Conservation (phyloP, 2,329 filamentous ascomycete species). For the Aphanoascus verrucosus region DNA sequence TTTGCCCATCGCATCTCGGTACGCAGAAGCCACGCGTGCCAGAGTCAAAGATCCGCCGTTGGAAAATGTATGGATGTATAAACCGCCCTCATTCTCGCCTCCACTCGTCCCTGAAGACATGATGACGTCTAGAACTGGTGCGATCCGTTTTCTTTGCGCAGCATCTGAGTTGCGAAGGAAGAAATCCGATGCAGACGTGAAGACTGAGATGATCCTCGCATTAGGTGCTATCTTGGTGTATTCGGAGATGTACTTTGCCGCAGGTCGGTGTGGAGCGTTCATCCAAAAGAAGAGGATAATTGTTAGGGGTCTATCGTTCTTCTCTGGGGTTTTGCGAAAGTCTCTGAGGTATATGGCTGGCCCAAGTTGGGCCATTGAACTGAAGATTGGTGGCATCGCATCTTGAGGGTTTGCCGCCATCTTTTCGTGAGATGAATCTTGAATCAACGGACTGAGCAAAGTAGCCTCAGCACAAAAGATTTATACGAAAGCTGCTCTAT, state of each 20-base stretch:
- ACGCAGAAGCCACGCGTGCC: constrained; percentile 31
- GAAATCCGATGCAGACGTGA: constrained; percentile 28
- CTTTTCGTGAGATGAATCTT: neutral
- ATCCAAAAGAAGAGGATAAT: constrained; percentile 43
- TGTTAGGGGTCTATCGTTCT: constrained; percentile 18
- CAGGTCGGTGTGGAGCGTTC: constrained; percentile 34
- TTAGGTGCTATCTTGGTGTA: constrained; percentile 37
- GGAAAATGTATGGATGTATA: constrained; percentile 41
- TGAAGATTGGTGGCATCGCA: neutral
- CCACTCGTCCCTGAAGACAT: constrained; percentile 18
- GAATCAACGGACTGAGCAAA: too few species aligned
- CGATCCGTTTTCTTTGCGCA: constrained; percentile 23
- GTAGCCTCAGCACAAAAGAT: too few species aligned
- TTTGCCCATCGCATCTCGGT: constrained; percentile 25
- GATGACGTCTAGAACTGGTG: constrained; percentile 30
- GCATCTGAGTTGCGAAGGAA: constrained; percentile 19
- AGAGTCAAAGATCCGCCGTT: constrained; percentile 39
- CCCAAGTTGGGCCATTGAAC: constrained; percentile 28
- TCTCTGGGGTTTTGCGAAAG: constrained; percentile 1
- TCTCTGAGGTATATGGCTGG: constrained; percentile 33
- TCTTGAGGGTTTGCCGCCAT: neutral
- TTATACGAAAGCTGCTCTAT: too few species aligned
- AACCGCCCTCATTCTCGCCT: constrained; percentile 10
- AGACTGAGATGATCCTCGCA: constrained; percentile 36
- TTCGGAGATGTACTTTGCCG: constrained; percentile 39